Evolutionary conservation across 2,329 filamentous ascomycete species (phyloP), one percentile per base, ranked within the genome.

Genomic region (Acarospora socialis): DNA sequence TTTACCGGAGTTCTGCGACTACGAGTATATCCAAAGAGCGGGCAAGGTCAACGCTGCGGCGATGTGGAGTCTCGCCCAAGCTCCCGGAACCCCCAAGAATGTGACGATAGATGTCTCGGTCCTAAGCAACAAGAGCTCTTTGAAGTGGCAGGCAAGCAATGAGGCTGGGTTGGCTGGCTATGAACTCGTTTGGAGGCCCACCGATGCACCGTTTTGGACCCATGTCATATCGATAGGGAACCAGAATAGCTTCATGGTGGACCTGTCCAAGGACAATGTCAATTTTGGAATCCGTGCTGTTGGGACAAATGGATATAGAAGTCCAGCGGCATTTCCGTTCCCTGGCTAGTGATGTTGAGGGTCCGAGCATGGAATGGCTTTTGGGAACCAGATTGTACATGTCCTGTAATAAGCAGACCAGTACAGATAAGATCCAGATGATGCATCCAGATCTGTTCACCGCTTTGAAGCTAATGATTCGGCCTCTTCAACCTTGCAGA

Each of bases 211-310:
- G 28, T 55, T 66, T 30, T 70, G 65, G 65, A 64, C 62, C 24
- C 55, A 62, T 35, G 49, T 54, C 15, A 36, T 66, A 2, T 53
- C 61, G 43, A 65, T 72, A 3, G 67, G 67, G 0, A 53, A 60
- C 15, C 60, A 60, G 3, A 53, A 53, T 0, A 53, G 46, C 23
- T 61, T 56, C 4, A 65, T 56, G 4, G 48, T 73, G 10, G 46
- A 56, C 2, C 44, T 72, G 39, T 65, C 60, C 34, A 71, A 71
- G 50, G 69, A 74, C 38, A 68, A 70, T 49, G 63, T 68, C 8
- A 59, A 68, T 15, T 70, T 73, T 50, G 68, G 70, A 0, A 55
- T 73, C 0, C 52, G 68, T 39, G 56, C 65, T 13, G 62, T 67
- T 4, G 63, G 63, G 0, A 54, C 42, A 36, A 61, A 65, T 46